phyloP scores from a whole-genome alignment of 1,139 yeast genomes.

The Tardiomyces blankii region DNA sequence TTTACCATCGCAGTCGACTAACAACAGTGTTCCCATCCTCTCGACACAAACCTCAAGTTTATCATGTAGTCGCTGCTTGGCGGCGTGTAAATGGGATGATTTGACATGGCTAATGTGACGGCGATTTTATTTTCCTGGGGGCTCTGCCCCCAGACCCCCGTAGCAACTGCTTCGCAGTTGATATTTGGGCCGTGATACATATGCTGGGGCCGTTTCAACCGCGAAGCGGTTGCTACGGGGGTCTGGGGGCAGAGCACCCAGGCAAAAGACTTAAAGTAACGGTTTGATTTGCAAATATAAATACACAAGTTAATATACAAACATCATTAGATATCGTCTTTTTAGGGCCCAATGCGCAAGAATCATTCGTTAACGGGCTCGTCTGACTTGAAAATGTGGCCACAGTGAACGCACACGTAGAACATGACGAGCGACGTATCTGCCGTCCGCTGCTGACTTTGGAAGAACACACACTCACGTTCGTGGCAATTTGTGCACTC shows the following conservation, averaged over 20 bases:
- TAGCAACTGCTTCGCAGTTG: too few relatives aligned
- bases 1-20: background rate
- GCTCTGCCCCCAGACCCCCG: too few relatives aligned
- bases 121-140: too few relatives aligned
- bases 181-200: too few relatives aligned
- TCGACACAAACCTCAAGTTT: slow-evolving; percentile 64
- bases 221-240: too few relatives aligned
- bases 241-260: too few relatives aligned
- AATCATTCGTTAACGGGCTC: background rate
- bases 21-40: slow-evolving; percentile 53
- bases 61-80: slow-evolving; percentile 28
- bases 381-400: slow-evolving; percentile 41
- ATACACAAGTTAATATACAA: too few relatives aligned
- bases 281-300: background rate
- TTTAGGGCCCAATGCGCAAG: too few relatives aligned
- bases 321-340: too few relatives aligned
- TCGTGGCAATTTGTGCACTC: slow-evolving; percentile 87
- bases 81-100: too few relatives aligned
- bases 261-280: background rate
- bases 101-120: too few relatives aligned
- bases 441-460: slow-evolving; percentile 85
- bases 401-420: slow-evolving; percentile 83
- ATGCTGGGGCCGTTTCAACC: too few relatives aligned
- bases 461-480: slow-evolving; percentile 90
- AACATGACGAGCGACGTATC: slow-evolving; percentile 93